Conservation (phyloP, 192 early-diverging fungal species). For the Kappamyces sp. region DNA sequence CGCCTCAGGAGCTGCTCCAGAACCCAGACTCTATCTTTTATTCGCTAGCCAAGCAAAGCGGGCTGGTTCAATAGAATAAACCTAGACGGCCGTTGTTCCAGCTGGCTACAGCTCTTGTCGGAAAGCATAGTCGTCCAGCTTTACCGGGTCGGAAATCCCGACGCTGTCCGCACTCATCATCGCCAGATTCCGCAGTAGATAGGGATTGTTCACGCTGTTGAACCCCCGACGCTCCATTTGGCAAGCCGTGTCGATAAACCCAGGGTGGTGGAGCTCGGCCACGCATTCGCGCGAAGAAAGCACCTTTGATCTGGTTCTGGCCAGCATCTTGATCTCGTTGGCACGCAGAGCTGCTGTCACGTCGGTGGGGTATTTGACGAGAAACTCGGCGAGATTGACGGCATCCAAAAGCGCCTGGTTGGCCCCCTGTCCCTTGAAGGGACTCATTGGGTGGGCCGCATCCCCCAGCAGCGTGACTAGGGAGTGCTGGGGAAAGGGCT, state of each 20-base stretch:
- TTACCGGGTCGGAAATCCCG: too few species aligned
- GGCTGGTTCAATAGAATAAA: neutral
- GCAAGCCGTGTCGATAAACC: slow-evolving; percentile 11
- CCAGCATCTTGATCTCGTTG: slow-evolving; percentile 21
- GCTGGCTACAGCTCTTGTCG: too few species aligned
- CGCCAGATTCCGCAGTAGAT: too few species aligned
- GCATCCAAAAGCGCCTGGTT: slow-evolving; percentile 39
- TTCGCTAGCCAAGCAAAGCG: neutral
- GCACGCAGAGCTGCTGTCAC: slow-evolving; percentile 4
- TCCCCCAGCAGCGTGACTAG: slow-evolving; percentile 39
- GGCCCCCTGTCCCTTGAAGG: slow-evolving; percentile 45
- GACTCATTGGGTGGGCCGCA: slow-evolving; percentile 46
- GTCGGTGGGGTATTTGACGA: neutral
- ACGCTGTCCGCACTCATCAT: too few species aligned
- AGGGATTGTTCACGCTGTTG: too few species aligned
- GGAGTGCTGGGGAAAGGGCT: slow-evolving; percentile 3
- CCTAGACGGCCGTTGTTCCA: too few species aligned
- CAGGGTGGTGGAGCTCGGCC: slow-evolving; percentile 5
- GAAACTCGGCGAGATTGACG: slow-evolving; percentile 16
- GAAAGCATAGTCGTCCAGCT: too few species aligned
- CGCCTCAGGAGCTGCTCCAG: slow-evolving; percentile 37
- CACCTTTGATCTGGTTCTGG: slow-evolving; percentile 16
- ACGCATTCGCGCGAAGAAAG: slow-evolving; percentile 15
- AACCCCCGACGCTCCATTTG: slow-evolving; percentile 15
- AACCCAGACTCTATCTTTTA: slow-evolving; percentile 25